These are phyloP conservation scores for Sporothrix euskadiensis DNA, from an alignment of 2,329 filamentous ascomycete species.

Conservation along the genomic window DNA sequence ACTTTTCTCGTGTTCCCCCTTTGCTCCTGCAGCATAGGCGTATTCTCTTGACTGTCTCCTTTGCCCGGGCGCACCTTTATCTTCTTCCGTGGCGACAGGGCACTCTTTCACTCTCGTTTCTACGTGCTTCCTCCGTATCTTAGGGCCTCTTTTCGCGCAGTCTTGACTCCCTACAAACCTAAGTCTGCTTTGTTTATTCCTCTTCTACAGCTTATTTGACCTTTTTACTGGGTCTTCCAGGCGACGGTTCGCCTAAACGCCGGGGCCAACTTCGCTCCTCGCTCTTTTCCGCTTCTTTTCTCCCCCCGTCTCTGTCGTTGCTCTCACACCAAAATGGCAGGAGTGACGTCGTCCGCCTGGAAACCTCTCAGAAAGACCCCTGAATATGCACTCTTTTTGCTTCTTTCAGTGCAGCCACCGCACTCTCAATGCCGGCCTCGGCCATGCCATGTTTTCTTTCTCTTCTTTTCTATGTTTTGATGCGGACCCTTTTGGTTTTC, in stretches of 20 bases:
- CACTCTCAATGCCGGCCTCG: conserved; percentile 10
- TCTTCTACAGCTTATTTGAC: conserved; percentile 9
- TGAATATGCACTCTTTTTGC: not conserved
- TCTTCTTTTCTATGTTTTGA: not conserved
- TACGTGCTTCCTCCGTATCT: conserved; percentile 17
- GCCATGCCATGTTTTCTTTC: not conserved
- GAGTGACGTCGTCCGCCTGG: not conserved
- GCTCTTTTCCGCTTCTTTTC: conserved; percentile 13
- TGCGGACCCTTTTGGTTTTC: not conserved
- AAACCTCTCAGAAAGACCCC: not conserved
- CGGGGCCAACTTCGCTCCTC: conserved; percentile 2
- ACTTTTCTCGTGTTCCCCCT: not conserved
- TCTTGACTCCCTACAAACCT: not conserved
- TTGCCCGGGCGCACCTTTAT: not conserved
- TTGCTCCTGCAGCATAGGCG: conserved; percentile 3
- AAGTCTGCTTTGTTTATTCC: not conserved
- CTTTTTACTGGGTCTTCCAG: conserved; percentile 6
- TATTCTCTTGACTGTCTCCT: not conserved
- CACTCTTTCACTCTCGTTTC: not conserved
- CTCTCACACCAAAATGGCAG: not conserved
- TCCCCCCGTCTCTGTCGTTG: not conserved
- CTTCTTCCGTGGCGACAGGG: not conserved
- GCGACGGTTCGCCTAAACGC: conserved; percentile 3
- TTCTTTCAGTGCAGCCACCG: not conserved
- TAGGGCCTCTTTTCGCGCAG: not conserved